Evolutionary conservation across 257 asterid species (phyloP).

Genomic region (Ligustrum vulgare): DNA sequence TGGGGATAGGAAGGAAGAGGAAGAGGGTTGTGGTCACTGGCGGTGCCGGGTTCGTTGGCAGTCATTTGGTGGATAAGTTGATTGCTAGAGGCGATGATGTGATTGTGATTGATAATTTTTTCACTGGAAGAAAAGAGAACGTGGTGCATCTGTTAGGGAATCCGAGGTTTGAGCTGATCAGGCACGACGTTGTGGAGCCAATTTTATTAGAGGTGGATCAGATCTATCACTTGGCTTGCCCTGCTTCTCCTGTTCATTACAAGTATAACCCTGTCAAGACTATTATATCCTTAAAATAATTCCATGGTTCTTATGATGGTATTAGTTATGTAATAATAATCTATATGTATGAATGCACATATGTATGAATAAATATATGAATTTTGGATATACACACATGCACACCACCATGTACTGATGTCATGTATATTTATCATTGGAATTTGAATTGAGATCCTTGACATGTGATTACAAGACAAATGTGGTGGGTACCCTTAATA

Average conservation of each 20-base stretch:
- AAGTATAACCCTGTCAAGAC: constrained; percentile 78
- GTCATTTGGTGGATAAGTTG: constrained; percentile 78
- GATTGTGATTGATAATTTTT: constrained; percentile 70
- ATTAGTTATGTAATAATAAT: too few species aligned
- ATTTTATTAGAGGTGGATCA: constrained; percentile 80
- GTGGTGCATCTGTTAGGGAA: constrained; percentile 72
- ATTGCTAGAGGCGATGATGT: constrained; percentile 76
- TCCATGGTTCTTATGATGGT: not conserved
- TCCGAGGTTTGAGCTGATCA: constrained; percentile 67
- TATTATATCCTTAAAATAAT: constrained; percentile 73
- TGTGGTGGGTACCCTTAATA: constrained; percentile 97
- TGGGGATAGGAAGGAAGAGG: constrained; percentile 57
- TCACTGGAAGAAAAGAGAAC: constrained; percentile 76
- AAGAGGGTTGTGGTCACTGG: constrained; percentile 72
- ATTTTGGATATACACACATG: not conserved
- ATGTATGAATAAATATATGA: too few species aligned
- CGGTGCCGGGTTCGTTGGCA: constrained; percentile 80
- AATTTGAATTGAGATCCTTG: constrained; percentile 50
- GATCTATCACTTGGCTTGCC: constrained; percentile 80
- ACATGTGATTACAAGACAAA: constrained; percentile 76
- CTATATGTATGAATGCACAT: not conserved
- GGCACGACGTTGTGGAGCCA: constrained; percentile 78
- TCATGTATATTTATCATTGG: constrained; percentile 10
- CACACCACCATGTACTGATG: not conserved
- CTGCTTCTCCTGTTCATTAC: constrained; percentile 74